Evolutionary conservation across 352 stramenopile genomes (phyloP), one percentile per base, ranked within the genome.

Genomic region (Pythium monospermum): DNA sequence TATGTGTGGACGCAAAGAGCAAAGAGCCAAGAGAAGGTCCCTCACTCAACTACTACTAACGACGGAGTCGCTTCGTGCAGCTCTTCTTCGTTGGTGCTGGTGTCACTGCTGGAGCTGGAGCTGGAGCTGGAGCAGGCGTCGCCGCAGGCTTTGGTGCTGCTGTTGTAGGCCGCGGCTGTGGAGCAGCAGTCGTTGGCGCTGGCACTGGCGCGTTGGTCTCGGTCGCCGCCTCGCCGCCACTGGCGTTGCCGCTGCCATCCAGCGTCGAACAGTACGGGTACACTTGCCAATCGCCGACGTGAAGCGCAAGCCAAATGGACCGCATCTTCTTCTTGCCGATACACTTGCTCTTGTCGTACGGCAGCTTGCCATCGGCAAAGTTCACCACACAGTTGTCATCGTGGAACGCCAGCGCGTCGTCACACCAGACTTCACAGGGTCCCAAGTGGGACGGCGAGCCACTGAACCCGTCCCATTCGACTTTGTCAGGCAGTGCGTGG

Each of bases 341-440:
- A 36, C 66, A 80, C 53, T 76, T 72, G 38, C 46, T 36, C 25
- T 49, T 56, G 53, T 73, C 60, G 45, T 71, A 71, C 6, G 67
- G 67, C 3, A 80, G 63, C 37, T 59, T 53, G 13, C 58, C 66
- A 3, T 57, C 54, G 21, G 59, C 59, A 41, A 67, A 70, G 64
- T 76, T 56, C 0, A 53, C 27, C 1, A 62, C 59, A 22, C 66
- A 78, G 63, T 78, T 73, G 26, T 66, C 64, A 49, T 75, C 57
- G 11, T 63, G 51, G 38, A 71, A 79, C 21, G 65, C 66, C 10
- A 68, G 37, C 8, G 46, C 49, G 44, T 60, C 49, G 52, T 60
- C 52, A 37, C 52, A 60, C 52, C 52, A 60, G 22, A 60, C 2
- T 38, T 60, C 52, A 15, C 52, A 60, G 25, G 52, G 52, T 31